Evolutionary conservation across 805 yeast species (phyloP), one percentile per base, ranked within the genome.

Genomic region (Saturnispora ahearnii): DNA sequence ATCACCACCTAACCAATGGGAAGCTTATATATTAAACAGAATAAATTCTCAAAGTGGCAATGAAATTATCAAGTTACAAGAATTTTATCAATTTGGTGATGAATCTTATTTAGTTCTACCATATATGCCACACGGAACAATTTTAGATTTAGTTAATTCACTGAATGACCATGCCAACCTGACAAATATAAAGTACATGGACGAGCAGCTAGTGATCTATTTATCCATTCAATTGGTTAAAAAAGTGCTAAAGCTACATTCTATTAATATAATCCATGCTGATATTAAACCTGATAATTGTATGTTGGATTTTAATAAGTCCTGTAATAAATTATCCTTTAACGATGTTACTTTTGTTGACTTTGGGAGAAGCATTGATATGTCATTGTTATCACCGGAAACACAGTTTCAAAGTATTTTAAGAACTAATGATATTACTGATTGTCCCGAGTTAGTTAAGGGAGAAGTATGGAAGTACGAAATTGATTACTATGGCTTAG

Each of bases 261-360:
- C 64, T 0, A 64, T 74, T 13, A 82, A 82, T 0, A 79, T 89
- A 1, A 70, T 89, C 11, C 96, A 89, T 66, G 95, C 96, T 2
- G 95, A 89, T 62, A 64, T 89, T 48, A 86, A 84, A 60, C 83
- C 96, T 0, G 96, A 86, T 54, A 89, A 88, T 61, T 85, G 93
- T 55, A 84, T 89, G 95, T 60, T 87, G 0, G 65, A 84, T 37
- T 71, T 84, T 38, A 13, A 50, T 3, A 66, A 68, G 13, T 51
- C 58, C 28, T 55, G 52, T 0, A 57, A 55, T 5, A 52, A 43
- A 34, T 50, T 58, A 3, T 41, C 56, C 4, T 62, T 51, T 28
- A 45, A 51, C 12, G 66, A 62, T 43, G 10, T 62, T 1, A 42
- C 50, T 0, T 61, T 89, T 41, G 84, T 88, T 55, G 96, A 88